Evolutionary conservation across 1,284 basidiomycete species (phyloP), one percentile per base, ranked within the genome.

Genomic region (Moesziomyces sp.): DNA sequence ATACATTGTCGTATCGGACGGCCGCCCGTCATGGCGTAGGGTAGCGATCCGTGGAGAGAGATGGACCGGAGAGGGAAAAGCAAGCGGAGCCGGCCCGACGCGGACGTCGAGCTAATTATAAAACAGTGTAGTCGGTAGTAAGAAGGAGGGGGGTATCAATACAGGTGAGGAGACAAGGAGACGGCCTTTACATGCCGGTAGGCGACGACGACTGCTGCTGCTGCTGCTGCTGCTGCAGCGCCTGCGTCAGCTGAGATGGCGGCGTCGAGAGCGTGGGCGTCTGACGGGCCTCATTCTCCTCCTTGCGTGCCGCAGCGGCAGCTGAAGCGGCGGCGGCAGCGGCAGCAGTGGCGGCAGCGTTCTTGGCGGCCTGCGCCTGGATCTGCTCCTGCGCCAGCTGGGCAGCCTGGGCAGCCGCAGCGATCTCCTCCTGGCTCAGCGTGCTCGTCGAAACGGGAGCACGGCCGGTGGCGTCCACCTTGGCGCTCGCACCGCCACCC

Each of bases 401-500:
- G 13, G 80, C 81, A 26, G 80, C 79, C 28, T 78, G 70, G 7
- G 81, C 81, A 19, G 81, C 81, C 16, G 79, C 79, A 19, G 77
- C 79, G 51, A 83, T 78, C 64, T 79, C 78, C 58, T 76, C 80
- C 23, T 75, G 74, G 42, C 66, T 76, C 18, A 83, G 70, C 16
- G 79, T 82, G 60, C 76, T 75, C 23, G 81, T 83, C 45, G 74
- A 78, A 43, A 83, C 75, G 5, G 77, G 74, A 11, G 81, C 78
- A n/a, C 77, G 78, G 6, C 81, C 81, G 14, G 77, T 80, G 9
- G 76, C 74, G 49, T 82, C 81, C 24, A 80, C 78, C 69, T 81
- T 81, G 60, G 81, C 81, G 49, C 74, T 76, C 6, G 79, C 76
- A 38, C 79, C 80, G 21, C 81, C 81, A 26, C 80, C 81, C 14